phyloP scores from a whole-genome alignment of 306 rosid species.

The Prunus kanzakura region DNA sequence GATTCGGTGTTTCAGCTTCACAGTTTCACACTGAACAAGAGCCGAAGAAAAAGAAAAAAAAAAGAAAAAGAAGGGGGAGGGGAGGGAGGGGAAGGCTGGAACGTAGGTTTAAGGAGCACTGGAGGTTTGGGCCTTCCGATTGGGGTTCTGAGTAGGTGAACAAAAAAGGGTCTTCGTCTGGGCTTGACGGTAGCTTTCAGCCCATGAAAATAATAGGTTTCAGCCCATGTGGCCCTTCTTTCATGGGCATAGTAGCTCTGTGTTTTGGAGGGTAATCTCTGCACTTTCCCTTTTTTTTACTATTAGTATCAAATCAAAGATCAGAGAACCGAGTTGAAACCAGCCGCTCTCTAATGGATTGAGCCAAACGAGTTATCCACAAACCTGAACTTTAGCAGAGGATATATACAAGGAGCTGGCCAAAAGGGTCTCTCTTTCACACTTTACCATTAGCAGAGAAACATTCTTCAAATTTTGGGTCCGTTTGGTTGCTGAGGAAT shows the following conservation, averaged over 20 bases:
- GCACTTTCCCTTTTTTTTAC: too few relatives aligned
- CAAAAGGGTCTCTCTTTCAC: neutral
- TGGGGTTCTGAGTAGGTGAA: neutral
- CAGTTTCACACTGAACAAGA: neutral
- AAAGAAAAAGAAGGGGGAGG: neutral
- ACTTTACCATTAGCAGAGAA: neutral
- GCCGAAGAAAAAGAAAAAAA: neutral
- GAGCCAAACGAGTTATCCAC: too few relatives aligned
- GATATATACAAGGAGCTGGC: neutral
- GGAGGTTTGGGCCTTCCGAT: neutral
- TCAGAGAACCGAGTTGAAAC: neutral
- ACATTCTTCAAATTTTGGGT: neutral
- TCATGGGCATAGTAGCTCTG: too few relatives aligned
- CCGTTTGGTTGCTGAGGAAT: conserved; percentile 9
- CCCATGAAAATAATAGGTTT: neutral
- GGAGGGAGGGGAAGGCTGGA: neutral
- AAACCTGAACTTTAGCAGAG: neutral
- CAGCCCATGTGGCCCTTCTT: too few relatives aligned
- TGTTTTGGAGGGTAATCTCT: too few relatives aligned
- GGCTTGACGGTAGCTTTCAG: neutral
- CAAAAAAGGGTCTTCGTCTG: neutral
- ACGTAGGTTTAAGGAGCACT: neutral
- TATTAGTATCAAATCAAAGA: neutral
- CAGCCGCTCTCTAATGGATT: too few relatives aligned
- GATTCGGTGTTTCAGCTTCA: neutral